These are phyloP conservation scores for Lentithecium fluviatile DNA, from an alignment of 495 filamentous ascomycete species.

Conservation along the genomic window DNA sequence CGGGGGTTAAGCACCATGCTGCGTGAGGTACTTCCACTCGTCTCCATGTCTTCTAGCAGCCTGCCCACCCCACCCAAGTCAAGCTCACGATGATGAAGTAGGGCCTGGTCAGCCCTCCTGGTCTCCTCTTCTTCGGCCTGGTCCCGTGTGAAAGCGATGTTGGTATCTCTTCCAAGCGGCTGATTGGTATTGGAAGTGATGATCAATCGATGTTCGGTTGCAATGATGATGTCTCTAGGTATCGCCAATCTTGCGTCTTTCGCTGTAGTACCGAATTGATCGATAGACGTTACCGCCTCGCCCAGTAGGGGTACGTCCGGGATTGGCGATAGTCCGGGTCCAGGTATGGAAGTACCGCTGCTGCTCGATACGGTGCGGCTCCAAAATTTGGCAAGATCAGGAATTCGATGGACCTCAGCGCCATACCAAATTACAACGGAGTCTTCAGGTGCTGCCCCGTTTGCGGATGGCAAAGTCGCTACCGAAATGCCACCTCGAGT, in stretches of 20 bases:
- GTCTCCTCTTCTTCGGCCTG: constrained; percentile 25
- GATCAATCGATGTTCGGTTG: constrained; percentile 42
- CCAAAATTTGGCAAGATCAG: constrained; percentile 42
- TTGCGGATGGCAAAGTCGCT: constrained; percentile 17
- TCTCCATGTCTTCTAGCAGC: constrained; percentile 41
- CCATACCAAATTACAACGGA: constrained; percentile 46
- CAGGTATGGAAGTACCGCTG: constrained; percentile 34
- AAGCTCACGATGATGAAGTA: constrained; percentile 40
- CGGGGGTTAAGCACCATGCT: constrained; percentile 31
- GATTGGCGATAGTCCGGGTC: constrained; percentile 34
- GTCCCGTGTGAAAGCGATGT: constrained; percentile 19
- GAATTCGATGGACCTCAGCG: constrained; percentile 40
- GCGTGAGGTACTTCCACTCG: constrained; percentile 7
- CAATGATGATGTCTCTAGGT: constrained; percentile 35
- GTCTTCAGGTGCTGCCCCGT: constrained; percentile 39
- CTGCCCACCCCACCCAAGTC: constrained; percentile 45
- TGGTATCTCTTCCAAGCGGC: constrained; percentile 14
- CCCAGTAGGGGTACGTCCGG: constrained; percentile 35
- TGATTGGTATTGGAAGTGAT: constrained; percentile 31
- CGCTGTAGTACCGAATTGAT: constrained; percentile 34
- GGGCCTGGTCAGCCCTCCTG: constrained; percentile 36
- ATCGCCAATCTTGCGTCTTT: constrained; percentile 33
- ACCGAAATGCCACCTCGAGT: constrained; percentile 67
- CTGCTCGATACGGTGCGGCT: constrained; percentile 34
- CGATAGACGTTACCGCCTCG: constrained; percentile 37